Base-by-base conservation (phyloP, 2,329 filamentous ascomycete species). In the Colletotrichum melonis region DNA sequence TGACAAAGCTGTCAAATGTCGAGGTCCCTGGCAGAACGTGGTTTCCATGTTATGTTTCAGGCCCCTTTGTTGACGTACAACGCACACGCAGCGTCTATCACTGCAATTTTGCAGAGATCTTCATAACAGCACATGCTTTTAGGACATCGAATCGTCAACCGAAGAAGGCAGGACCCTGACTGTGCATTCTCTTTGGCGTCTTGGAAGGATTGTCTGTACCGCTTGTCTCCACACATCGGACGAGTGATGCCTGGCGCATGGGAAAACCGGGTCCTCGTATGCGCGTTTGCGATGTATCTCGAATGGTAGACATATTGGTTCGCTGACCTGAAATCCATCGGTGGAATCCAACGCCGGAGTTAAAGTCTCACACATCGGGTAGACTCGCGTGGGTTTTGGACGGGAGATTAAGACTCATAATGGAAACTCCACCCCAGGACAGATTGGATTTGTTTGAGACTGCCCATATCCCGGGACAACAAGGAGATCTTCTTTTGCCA, bases 161-260 rank as follows among this genome's bases (percentile, higher is more conserved):
- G 9, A 71, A 70, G 46, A 28, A 70, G 71, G 70, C 55, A 70
- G 46, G 67, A 73, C 70, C 70, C 70, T 66, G 67, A 57, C 42
- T 52, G 55, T 57, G 63, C 67, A 69, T 73, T 49, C 19, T 49
- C 42, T 22, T 49, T 22, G 42, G 42, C 42, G 46, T 65, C 28
- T 60, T 66, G 35, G 67, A 62, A 60, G 49, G 60, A 66, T 66
- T 22, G 32, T 52, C 46, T 35, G 11, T 49, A 26, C 62, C 56
- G 28, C 26, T 6, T 19, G 28, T 26, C 59, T 63, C 71, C 71
- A 66, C 71, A 63, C 16, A 24, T 65, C 62, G 46, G 62, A 46
- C 28, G 60, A 73, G 24, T 28, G 54, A 69, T 69, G 70, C 70
- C 70, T 65, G 60, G 42, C 60, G 49, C 60, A 54, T 30, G 46